Conservation (phyloP, 2,329 filamentous ascomycete genomes). For the Fusarium sp. region DNA sequence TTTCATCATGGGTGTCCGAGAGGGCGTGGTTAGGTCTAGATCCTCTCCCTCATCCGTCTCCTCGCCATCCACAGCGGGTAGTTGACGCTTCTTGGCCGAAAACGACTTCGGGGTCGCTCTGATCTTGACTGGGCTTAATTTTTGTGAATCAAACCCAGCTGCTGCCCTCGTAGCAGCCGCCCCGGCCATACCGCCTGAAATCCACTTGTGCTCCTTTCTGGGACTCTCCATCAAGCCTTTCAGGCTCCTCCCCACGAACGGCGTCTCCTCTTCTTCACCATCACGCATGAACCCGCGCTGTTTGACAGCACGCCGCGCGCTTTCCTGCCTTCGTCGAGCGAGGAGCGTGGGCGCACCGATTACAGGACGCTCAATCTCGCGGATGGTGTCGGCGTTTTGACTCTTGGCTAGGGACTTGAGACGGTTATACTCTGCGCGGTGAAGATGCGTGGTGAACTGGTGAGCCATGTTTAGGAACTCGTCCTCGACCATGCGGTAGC, state of each 20-base stretch:
- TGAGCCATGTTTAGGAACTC: slow-evolving; percentile 76
- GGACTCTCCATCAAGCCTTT: slow-evolving; percentile 57
- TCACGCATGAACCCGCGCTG: slow-evolving; percentile 37
- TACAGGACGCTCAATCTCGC: slow-evolving; percentile 63
- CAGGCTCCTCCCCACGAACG: slow-evolving; percentile 49
- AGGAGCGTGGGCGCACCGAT: slow-evolving; percentile 50
- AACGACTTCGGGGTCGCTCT: background rate
- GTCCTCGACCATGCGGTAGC: slow-evolving; percentile 86
- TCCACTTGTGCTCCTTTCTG: slow-evolving; percentile 44
- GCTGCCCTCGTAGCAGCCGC: slow-evolving; percentile 41
- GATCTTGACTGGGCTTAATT: slow-evolving; percentile 24
- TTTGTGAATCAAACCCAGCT: slow-evolving; percentile 39
- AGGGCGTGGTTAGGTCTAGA: slow-evolving; percentile 29
- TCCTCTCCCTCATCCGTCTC: slow-evolving; percentile 29
- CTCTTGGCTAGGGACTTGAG: slow-evolving; percentile 68
- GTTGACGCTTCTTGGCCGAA: slow-evolving; percentile 26
- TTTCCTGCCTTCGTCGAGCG: slow-evolving; percentile 36
- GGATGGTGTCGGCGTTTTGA: slow-evolving; percentile 64
- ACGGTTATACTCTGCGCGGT: slow-evolving; percentile 79
- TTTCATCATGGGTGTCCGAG: slow-evolving; percentile 13
- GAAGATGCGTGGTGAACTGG: slow-evolving; percentile 78
- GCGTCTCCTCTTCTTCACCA: slow-evolving; percentile 13
- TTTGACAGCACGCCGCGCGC: slow-evolving; percentile 31
- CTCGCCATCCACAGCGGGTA: slow-evolving; percentile 21
- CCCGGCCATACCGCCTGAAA: slow-evolving; percentile 36